phyloP scores from a whole-genome alignment of 805 yeast genomes.

The Tetrapisispora iriomotensis region DNA sequence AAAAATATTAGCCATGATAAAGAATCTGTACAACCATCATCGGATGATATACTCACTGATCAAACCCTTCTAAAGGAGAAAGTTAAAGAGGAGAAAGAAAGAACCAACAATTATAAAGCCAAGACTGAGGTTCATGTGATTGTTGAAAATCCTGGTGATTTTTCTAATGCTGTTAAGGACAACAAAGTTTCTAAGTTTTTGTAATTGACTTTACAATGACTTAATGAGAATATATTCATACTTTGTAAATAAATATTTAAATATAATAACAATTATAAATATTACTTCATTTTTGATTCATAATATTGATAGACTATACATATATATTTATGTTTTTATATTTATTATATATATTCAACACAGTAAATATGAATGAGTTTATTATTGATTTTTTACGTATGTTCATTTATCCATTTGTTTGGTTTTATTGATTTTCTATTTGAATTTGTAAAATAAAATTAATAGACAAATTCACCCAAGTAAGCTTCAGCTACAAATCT shows the following conservation, averaged over 20 bases:
- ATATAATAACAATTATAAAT: too few species aligned
- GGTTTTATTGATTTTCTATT: too few species aligned
- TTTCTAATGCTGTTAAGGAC: conserved; percentile 30
- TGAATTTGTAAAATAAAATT: too few species aligned
- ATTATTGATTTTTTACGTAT: too few species aligned
- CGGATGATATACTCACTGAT: conserved; percentile 17
- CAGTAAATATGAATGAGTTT: too few species aligned
- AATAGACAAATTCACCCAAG: conserved; percentile 73
- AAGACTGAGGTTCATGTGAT: conserved; percentile 30
- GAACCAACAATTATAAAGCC: conserved; percentile 20
- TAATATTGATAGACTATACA: too few species aligned
- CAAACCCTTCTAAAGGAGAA: conserved; percentile 10
- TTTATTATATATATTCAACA: too few species aligned
- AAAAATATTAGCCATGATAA: neutral
- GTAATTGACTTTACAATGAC: conserved; percentile 9
- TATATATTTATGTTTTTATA: too few species aligned
- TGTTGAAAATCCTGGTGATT: conserved; percentile 34
- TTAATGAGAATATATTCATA: neutral
- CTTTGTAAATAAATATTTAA: too few species aligned
- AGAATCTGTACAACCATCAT: too few species aligned
- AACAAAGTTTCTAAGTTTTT: conserved; percentile 31
- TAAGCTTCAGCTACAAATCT: conserved; percentile 96
- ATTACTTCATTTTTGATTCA: too few species aligned
- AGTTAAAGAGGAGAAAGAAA: conserved; percentile 18
- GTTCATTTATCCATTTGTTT: neutral